Percentiles rank a stretch among this genome's conserved stretches.
Conservation (phyloP, 192 early-diverging fungal species). For the Dimargaris cristalligena region DNA sequence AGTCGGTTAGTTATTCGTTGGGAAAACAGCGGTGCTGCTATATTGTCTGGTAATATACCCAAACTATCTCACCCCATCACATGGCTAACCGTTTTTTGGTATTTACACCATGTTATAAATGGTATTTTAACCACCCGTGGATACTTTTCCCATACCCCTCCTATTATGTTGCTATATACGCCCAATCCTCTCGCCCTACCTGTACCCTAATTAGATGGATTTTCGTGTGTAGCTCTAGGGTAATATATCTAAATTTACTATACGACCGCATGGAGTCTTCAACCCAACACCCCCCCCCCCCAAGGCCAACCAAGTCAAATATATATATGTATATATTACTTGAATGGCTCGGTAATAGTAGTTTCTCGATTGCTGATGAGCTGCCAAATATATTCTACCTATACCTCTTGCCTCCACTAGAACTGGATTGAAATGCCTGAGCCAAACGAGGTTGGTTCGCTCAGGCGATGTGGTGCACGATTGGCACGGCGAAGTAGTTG, state of each 20-base stretch:
- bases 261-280: neutral
- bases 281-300: neutral
- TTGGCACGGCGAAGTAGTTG: conserved; percentile 79
- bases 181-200: too few relatives aligned
- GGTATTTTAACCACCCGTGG: too few relatives aligned
- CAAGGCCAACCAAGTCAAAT: neutral
- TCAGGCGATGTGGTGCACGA: conserved; percentile 59
- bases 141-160: too few relatives aligned
- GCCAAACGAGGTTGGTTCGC: conserved; percentile 31
- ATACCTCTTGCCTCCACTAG: too few relatives aligned
- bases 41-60: conserved; percentile 8
- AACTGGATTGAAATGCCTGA: conserved; percentile 75
- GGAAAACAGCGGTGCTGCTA: neutral
- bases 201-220: too few relatives aligned
- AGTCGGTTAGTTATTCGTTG: neutral
- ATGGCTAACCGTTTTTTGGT: neutral
- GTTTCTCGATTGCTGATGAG: too few relatives aligned
- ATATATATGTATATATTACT: too few relatives aligned
- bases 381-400: too few relatives aligned
- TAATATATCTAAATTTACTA: conserved; percentile 8
- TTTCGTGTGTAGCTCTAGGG: conserved; percentile 28
- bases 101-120: conserved; percentile 9
- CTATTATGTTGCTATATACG: too few relatives aligned
- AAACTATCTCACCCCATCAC: neutral
- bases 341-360: neutral